These are phyloP conservation scores for Malassezia sympodialis DNA, from an alignment of 1,284 basidiomycete species.

Conservation along the genomic window DNA sequence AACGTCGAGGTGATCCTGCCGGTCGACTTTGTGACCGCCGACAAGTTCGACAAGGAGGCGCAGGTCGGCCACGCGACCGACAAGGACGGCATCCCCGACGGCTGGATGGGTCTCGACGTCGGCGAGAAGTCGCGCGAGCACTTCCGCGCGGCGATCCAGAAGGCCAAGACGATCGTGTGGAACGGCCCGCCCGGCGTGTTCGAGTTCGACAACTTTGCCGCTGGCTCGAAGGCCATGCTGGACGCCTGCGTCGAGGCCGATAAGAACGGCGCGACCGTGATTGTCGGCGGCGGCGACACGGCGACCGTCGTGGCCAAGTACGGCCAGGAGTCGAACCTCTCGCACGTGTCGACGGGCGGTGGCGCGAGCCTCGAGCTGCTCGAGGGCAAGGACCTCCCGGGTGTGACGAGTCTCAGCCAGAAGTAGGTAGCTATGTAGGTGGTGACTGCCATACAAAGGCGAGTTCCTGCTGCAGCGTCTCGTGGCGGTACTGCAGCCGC, in stretches of 20 bases:
- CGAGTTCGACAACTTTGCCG: conserved; percentile 84
- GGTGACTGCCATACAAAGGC: conserved; percentile 13
- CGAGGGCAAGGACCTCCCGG: conserved; percentile 21
- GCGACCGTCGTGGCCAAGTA: conserved; percentile 54
- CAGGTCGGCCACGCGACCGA: conserved; percentile 67
- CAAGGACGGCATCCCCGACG: conserved; percentile 66
- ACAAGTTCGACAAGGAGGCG: conserved; percentile 90
- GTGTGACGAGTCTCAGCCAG: conserved; percentile 11
- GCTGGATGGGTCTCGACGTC: conserved; percentile 79
- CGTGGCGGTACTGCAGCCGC: conserved; percentile 16
- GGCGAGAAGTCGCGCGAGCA: conserved; percentile 62
- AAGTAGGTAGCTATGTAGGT: conserved; percentile 12
- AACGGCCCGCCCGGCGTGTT: conserved; percentile 95
- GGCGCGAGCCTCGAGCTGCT: conserved; percentile 65
- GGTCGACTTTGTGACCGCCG: conserved; percentile 82
- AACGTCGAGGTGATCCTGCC: conserved; percentile 92
- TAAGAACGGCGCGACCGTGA: conserved; percentile 75
- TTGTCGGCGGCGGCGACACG: conserved; percentile 56
- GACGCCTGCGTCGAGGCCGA: conserved; percentile 81
- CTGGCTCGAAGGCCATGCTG: conserved; percentile 73
- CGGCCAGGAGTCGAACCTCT: conserved; percentile 67
- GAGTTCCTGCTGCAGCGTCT: conserved; percentile 15
- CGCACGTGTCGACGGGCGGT: conserved; percentile 93
- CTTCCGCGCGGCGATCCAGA: conserved; percentile 69
- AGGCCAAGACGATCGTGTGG: conserved; percentile 95